Percentiles rank a stretch among this genome's conserved stretches.
These are phyloP conservation scores for Verticillium albo-atrum DNA, from an alignment of 2,329 filamentous ascomycete species.

Conservation along the genomic window DNA sequence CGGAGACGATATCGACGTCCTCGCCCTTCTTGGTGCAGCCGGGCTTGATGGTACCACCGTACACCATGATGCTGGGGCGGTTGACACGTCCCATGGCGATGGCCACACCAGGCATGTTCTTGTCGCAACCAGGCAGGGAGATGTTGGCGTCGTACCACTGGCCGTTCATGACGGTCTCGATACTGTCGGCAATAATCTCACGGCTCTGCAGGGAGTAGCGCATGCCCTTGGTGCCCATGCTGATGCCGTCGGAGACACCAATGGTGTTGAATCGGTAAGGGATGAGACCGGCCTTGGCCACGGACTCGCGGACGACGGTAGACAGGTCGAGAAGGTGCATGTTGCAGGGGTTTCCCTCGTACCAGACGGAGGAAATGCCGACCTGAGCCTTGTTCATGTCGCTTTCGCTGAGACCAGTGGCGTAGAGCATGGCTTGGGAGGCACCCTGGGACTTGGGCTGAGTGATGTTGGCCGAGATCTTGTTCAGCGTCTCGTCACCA, in stretches of 20 bases:
- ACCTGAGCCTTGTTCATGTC: conserved; percentile 97
- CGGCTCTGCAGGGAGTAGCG: conserved; percentile 89
- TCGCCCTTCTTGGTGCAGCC: conserved; percentile 76
- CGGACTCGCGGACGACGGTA: conserved; percentile 61
- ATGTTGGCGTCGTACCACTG: conserved; percentile 99
- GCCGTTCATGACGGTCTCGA: conserved; percentile 97
- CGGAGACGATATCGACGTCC: conserved; percentile 89
- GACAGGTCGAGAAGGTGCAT: conserved; percentile 96
- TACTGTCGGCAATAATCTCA: conserved; percentile 95
- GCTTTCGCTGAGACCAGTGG: conserved; percentile 77
- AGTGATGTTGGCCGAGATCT: conserved; percentile 78
- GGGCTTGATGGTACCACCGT: conserved; percentile 89
- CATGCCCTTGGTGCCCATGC: conserved; percentile 98
- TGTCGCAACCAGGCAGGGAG: conserved; percentile 95
- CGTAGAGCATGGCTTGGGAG: conserved; percentile 98
- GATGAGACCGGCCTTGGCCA: conserved; percentile 68
- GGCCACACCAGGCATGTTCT: conserved; percentile 95
- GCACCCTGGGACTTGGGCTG: conserved; percentile 98
- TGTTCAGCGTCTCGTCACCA: conserved; percentile 65
- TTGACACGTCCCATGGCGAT: conserved; percentile 96
- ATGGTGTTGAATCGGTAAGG: conserved; percentile 99
- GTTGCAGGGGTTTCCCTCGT: conserved; percentile 96
- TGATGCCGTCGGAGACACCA: conserved; percentile 94
- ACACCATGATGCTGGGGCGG: conserved; percentile 93
- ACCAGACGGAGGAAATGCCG: conserved; percentile 97